Conservation (phyloP, 176 grass and related monocot species). For the Oryza longistaminata region DNA sequence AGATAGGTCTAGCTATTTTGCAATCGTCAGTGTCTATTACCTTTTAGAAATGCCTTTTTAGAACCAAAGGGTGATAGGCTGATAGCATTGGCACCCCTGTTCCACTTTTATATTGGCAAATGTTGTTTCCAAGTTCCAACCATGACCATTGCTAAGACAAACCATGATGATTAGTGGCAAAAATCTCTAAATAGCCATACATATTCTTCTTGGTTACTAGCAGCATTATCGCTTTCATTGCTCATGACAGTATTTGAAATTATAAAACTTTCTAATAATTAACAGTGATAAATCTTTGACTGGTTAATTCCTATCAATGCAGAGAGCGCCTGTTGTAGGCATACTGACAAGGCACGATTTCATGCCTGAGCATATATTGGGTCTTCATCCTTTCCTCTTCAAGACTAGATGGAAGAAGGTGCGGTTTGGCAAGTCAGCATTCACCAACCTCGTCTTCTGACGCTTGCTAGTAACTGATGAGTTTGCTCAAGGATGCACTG, state of each 20-base stretch:
- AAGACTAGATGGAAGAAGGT: slow-evolving; percentile 77
- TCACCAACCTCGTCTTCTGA: slow-evolving; percentile 50
- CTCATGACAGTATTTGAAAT: not conserved
- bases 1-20: not conserved
- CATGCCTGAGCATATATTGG: slow-evolving; percentile 84
- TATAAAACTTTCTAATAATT: not conserved
- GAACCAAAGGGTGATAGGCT: not conserved
- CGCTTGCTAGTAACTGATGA: not conserved
- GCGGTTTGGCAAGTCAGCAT: slow-evolving; percentile 58
- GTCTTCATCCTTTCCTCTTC: slow-evolving; percentile 72
- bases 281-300: not conserved
- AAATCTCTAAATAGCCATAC: not conserved
- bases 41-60: not conserved
- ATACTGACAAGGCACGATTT: slow-evolving; percentile 90
- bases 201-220: not conserved
- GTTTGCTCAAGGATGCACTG: not conserved
- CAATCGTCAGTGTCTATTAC: not conserved
- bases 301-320: slow-evolving; percentile 24
- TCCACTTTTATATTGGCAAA: not conserved
- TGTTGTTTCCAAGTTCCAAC: not conserved
- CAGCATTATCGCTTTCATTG: not conserved
- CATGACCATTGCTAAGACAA: not conserved
- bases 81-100: not conserved
- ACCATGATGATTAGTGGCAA: not conserved
- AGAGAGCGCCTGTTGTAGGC: slow-evolving; percentile 78